Evolutionary conservation across 306 rosid species (phyloP).

Genomic region (Pyrus bretschneideri): DNA sequence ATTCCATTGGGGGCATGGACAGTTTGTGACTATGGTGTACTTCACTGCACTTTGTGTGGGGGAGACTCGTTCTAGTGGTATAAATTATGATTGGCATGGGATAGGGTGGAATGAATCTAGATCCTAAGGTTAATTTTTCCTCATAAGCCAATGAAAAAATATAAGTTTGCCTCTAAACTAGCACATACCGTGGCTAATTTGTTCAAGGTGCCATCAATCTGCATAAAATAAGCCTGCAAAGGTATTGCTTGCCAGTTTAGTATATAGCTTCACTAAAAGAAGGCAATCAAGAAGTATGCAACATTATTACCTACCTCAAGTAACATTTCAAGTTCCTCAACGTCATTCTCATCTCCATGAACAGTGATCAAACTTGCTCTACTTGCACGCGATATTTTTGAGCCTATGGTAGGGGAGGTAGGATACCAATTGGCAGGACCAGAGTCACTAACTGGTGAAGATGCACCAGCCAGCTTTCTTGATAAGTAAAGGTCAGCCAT

Average conservation of each 20-base stretch:
- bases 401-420: constrained; percentile 56
- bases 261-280: neutral
- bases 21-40: neutral
- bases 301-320: constrained; percentile 75
- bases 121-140: neutral
- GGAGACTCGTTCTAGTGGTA: neutral
- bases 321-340: constrained; percentile 87
- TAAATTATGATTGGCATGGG: neutral
- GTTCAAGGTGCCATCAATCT: constrained; percentile 73
- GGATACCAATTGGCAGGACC: constrained; percentile 45
- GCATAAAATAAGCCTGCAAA: constrained; percentile 83
- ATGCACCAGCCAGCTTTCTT: constrained; percentile 60
- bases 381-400: constrained; percentile 75
- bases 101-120: neutral
- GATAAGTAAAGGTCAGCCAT: constrained; percentile 96
- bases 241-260: constrained; percentile 5
- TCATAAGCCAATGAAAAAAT: neutral
- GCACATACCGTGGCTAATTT: constrained; percentile 56
- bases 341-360: constrained; percentile 63
- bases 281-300: constrained; percentile 1
- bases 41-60: too few species aligned
- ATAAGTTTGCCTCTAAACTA: neutral
- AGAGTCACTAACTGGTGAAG: constrained; percentile 74
- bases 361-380: constrained; percentile 62
- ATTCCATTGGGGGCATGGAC: neutral